These are phyloP conservation scores for Linum trigynum DNA, from an alignment of 345 rosid genomes.

Conservation along the genomic window DNA sequence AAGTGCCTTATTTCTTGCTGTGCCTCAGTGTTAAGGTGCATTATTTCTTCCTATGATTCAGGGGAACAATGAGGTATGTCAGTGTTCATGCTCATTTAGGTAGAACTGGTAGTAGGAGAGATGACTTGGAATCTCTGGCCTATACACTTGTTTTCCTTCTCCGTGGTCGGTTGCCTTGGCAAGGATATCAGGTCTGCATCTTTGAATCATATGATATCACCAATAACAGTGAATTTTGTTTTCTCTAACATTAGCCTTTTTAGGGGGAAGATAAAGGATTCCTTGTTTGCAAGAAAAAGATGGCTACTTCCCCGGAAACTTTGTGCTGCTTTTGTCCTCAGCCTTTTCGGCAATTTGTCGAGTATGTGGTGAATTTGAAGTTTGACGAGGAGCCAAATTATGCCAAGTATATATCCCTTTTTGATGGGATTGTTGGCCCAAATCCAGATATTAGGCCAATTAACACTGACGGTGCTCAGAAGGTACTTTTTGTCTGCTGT, in stretches of 20 bases:
- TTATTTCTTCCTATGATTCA: slow-evolving; percentile 20
- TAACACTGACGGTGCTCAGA: slow-evolving; percentile 94
- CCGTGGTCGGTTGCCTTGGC: slow-evolving; percentile 7
- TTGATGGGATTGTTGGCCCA: slow-evolving; percentile 71
- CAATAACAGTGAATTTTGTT: neutral
- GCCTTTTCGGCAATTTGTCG: slow-evolving; percentile 85
- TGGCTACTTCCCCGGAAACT: slow-evolving; percentile 93
- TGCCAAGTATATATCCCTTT: slow-evolving; percentile 78
- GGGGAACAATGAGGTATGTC: slow-evolving; percentile 58
- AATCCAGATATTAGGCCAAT: slow-evolving; percentile 93
- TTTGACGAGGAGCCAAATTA: slow-evolving; percentile 96
- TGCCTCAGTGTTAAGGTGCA: slow-evolving; percentile 7
- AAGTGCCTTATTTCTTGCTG: neutral
- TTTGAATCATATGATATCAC: slow-evolving; percentile 2
- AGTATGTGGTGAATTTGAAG: slow-evolving; percentile 82
- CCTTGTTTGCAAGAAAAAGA: slow-evolving; percentile 94
- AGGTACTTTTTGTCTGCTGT: slow-evolving; percentile 37
- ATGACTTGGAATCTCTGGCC: slow-evolving; percentile 4
- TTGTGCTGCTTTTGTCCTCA: slow-evolving; percentile 82
- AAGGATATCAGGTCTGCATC: slow-evolving; percentile 8
- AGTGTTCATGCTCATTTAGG: slow-evolving; percentile 2
- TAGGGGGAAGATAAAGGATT: slow-evolving; percentile 97
- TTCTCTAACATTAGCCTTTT: slow-evolving; percentile 17
- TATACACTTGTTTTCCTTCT: slow-evolving; percentile 1
- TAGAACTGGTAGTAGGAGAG: slow-evolving; percentile 3